phyloP scores from a whole-genome alignment of 192 early-diverging fungal genomes.

The Mortierella claussenii region DNA sequence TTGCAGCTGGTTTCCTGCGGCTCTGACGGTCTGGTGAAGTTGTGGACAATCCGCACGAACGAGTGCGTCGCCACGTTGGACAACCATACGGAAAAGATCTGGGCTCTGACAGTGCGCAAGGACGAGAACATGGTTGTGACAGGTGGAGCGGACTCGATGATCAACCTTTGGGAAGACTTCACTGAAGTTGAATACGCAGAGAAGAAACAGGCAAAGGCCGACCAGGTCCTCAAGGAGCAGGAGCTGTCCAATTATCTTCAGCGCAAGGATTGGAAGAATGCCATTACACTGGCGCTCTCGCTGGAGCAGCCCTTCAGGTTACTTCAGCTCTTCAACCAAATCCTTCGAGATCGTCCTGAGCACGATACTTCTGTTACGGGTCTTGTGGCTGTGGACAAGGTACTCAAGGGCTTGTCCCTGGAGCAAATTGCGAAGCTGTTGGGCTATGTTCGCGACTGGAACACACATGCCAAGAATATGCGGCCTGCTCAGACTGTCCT shows the following conservation, averaged over 20 bases:
- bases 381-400: conserved; percentile 72
- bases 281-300: conserved; percentile 88
- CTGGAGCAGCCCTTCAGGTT: conserved; percentile 91
- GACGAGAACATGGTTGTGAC: conserved; percentile 82
- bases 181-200: conserved; percentile 86
- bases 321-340: conserved; percentile 75
- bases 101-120: conserved; percentile 84
- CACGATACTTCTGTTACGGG: conserved; percentile 69
- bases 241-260: conserved; percentile 87
- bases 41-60: conserved; percentile 94
- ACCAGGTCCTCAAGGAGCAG: conserved; percentile 87
- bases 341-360: conserved; percentile 61
- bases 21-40: conserved; percentile 94
- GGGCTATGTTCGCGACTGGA: conserved; percentile 92
- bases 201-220: conserved; percentile 77
- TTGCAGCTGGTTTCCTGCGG: conserved; percentile 89
- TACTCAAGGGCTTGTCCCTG: conserved; percentile 68
- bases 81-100: conserved; percentile 95
- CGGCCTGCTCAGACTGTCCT: conserved; percentile 85
- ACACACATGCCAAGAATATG: conserved; percentile 88
- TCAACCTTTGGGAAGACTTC: conserved; percentile 93
- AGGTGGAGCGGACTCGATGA: conserved; percentile 90
- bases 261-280: conserved; percentile 92
- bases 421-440: conserved; percentile 85
- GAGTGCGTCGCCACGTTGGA: conserved; percentile 94